Conservation (phyloP, 805 yeast species). For the Starmera dryadoides region DNA sequence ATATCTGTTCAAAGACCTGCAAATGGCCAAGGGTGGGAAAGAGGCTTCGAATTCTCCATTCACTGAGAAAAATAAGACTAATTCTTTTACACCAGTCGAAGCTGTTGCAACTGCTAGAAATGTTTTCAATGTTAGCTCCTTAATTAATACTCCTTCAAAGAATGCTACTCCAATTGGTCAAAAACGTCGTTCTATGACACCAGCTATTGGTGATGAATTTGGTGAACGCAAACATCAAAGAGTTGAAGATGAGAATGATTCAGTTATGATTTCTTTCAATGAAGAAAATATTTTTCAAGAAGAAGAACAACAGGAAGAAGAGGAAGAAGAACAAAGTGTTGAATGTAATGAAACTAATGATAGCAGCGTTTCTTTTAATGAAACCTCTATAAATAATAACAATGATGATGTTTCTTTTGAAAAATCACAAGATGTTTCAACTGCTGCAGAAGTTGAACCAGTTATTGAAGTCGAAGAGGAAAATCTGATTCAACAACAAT, state of each 20-base stretch:
- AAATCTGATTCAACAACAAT: conserved; percentile 12
- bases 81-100: not conserved
- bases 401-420: conserved; percentile 9
- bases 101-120: conserved; percentile 1
- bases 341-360: conserved; percentile 18
- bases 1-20: conserved; percentile 8
- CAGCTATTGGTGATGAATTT: not conserved
- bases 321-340: conserved; percentile 17
- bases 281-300: conserved; percentile 8
- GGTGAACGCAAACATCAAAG: conserved; percentile 1
- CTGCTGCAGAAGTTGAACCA: conserved; percentile 23
- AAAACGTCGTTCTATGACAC: not conserved
- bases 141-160: not conserved
- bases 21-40: conserved; percentile 1
- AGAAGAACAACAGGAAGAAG: conserved; percentile 22
- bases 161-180: not conserved
- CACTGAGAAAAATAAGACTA: too few species aligned
- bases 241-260: conserved; percentile 3
- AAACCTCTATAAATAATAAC: conserved; percentile 8
- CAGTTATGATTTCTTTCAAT: not conserved
- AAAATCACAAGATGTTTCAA: conserved; percentile 4
- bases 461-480: not conserved
- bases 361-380: conserved; percentile 7
- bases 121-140: not conserved
- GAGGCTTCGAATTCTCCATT: too few species aligned